phyloP scores from a whole-genome alignment of 345 rosid genomes.

The Zanthoxylum bungeanum region DNA sequence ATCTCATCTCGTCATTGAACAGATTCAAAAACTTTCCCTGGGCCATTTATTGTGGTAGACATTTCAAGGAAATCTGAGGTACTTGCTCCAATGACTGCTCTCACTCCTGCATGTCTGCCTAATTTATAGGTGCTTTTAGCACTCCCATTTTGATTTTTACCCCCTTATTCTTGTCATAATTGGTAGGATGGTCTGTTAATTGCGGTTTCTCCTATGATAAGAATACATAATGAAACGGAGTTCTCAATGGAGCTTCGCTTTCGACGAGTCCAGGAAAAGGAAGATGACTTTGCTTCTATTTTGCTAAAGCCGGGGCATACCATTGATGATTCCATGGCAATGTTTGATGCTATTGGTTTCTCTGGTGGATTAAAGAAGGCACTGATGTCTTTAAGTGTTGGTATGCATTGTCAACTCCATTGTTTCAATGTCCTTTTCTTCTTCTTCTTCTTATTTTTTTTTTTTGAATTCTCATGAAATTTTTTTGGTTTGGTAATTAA shows the following conservation, averaged over 20 bases:
- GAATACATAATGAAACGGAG: slow-evolving; percentile 78
- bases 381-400: slow-evolving; percentile 71
- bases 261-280: slow-evolving; percentile 59
- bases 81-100: slow-evolving; percentile 20
- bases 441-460: neutral
- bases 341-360: slow-evolving; percentile 66
- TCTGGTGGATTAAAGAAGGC: slow-evolving; percentile 79
- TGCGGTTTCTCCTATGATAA: slow-evolving; percentile 78
- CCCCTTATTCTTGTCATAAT: neutral
- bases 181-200: slow-evolving; percentile 80
- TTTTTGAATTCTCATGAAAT: neutral
- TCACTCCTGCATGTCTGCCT: neutral
- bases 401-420: slow-evolving; percentile 36
- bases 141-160: neutral
- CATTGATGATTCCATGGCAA: slow-evolving; percentile 80
- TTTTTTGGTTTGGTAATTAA: slow-evolving; percentile 15
- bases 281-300: slow-evolving; percentile 54
- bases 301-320: slow-evolving; percentile 68
- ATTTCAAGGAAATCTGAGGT: slow-evolving; percentile 71
- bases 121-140: slow-evolving; percentile 10
- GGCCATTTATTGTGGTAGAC: slow-evolving; percentile 80
- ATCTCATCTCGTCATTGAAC: slow-evolving; percentile 23
- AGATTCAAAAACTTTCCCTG: slow-evolving; percentile 87
- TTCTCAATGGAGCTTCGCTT: slow-evolving; percentile 76
- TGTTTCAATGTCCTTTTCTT: neutral